Percentiles rank a stretch among this genome's conserved stretches.
phyloP scores from a whole-genome alignment of 805 yeast species.

The Myxozyma vanderwaltii region DNA sequence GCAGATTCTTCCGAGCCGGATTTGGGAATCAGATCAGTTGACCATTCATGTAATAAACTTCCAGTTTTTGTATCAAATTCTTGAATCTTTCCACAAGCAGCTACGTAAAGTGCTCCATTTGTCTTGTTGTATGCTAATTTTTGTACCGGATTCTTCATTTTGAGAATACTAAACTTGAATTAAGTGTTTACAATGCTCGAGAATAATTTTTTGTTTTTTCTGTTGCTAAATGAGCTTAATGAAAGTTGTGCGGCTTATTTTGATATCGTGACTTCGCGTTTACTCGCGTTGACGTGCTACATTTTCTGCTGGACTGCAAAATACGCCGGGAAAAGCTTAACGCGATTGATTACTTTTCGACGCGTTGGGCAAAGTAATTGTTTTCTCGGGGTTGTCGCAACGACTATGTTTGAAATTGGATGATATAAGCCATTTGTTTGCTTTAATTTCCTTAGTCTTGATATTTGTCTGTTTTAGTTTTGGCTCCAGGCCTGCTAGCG shows the following conservation, averaged over 20 bases:
- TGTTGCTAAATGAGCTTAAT: not conserved
- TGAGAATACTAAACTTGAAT: not conserved
- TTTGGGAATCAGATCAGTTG: not conserved
- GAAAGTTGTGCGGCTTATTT: slow-evolving; percentile 6
- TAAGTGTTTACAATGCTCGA: not conserved
- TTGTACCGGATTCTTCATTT: slow-evolving; percentile 34
- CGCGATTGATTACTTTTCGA: too few relatives aligned
- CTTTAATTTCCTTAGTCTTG: too few relatives aligned
- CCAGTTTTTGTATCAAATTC: slow-evolving; percentile 21
- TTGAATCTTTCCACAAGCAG: slow-evolving; percentile 19
- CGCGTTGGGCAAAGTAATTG: too few relatives aligned
- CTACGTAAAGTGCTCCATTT: slow-evolving; percentile 10
- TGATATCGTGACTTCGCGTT: slow-evolving; percentile 14
- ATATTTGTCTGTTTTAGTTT: too few relatives aligned
- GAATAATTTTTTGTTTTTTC: not conserved
- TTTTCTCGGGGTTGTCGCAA: too few relatives aligned
- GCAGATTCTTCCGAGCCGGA: not conserved
- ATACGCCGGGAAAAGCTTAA: not conserved
- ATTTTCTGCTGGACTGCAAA: not conserved
- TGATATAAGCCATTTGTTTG: too few relatives aligned
- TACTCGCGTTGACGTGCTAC: slow-evolving; percentile 4
- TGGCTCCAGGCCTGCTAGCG: too few relatives aligned
- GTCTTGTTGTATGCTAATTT: slow-evolving; percentile 14
- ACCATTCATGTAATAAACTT: slow-evolving; percentile 5
- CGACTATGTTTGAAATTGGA: too few relatives aligned